phyloP scores from a whole-genome alignment of 2,329 filamentous ascomycete genomes.

The Hymenoscyphus fraxineus region DNA sequence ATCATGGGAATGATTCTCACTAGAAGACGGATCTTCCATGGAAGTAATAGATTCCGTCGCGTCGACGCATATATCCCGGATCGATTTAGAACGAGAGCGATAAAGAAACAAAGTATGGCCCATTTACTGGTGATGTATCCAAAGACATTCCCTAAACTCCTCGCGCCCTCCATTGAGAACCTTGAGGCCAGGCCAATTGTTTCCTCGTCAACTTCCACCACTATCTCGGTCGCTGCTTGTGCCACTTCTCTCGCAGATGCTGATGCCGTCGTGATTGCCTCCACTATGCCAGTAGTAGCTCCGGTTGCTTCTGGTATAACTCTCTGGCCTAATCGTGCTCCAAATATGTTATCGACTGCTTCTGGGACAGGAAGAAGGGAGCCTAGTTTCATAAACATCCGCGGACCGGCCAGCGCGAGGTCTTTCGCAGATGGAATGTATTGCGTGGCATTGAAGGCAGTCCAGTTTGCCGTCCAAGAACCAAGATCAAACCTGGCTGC shows the following conservation, averaged over 20 bases:
- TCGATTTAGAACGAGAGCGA: slow-evolving; percentile 83
- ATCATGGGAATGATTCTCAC: slow-evolving; percentile 69
- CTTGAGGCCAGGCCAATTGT: slow-evolving; percentile 41
- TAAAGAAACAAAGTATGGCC: slow-evolving; percentile 82
- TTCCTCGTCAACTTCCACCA: slow-evolving; percentile 41
- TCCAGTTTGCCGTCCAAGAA: slow-evolving; percentile 48
- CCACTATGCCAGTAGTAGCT: slow-evolving; percentile 41
- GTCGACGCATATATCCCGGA: slow-evolving; percentile 93
- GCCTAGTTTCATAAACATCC: slow-evolving; percentile 65
- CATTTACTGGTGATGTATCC: slow-evolving; percentile 88
- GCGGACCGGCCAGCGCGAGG: slow-evolving; percentile 64
- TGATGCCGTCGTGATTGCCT: slow-evolving; percentile 39
- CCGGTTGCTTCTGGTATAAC: slow-evolving; percentile 57
- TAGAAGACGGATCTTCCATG: slow-evolving; percentile 66
- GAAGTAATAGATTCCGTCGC: slow-evolving; percentile 70
- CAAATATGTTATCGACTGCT: slow-evolving; percentile 51
- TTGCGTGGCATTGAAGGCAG: slow-evolving; percentile 49
- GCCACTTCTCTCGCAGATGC: slow-evolving; percentile 34
- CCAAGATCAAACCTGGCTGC: slow-evolving; percentile 43
- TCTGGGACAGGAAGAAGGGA: slow-evolving; percentile 60
- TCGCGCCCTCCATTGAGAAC: slow-evolving; percentile 55
- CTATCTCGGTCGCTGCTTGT: slow-evolving; percentile 27
- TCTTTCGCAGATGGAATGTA: slow-evolving; percentile 64
- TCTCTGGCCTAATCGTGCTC: slow-evolving; percentile 52
- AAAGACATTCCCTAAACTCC: slow-evolving; percentile 80